Evolutionary conservation across 129 eudicot species (phyloP).

Genomic region (Centella asiatica): DNA sequence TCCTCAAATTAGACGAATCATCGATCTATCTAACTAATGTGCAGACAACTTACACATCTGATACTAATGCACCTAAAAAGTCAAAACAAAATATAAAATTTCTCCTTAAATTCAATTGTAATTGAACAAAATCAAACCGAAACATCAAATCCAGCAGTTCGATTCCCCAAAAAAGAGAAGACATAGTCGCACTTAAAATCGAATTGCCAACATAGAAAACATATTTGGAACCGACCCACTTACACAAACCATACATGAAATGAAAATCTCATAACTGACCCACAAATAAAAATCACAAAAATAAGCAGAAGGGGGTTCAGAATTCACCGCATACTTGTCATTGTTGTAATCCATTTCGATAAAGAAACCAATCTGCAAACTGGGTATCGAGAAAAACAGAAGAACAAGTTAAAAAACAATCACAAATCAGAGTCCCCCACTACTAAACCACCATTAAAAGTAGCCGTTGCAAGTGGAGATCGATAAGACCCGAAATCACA

Average conservation of each 20-base stretch:
- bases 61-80: too few relatives aligned
- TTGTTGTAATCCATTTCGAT: slow-evolving; percentile 21
- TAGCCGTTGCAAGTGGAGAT: slow-evolving; percentile 22
- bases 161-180: neutral
- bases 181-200: too few relatives aligned
- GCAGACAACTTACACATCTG: too few relatives aligned
- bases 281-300: neutral
- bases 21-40: too few relatives aligned
- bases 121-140: neutral
- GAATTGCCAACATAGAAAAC: too few relatives aligned
- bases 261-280: slow-evolving; percentile 4
- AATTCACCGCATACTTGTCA: slow-evolving; percentile 23
- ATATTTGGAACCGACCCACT: neutral
- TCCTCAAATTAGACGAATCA: too few relatives aligned
- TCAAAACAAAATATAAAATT: neutral
- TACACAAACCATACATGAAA: neutral
- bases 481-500: neutral
- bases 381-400: slow-evolving; percentile 1
- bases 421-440: neutral
- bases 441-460: slow-evolving; percentile 8
- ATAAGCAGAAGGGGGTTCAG: neutral
- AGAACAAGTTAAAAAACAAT: neutral
- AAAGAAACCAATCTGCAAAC: neutral
- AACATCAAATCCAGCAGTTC: slow-evolving; percentile 9
- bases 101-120: neutral